A percentile compares a stretch with the other conserved stretches of the same genome.
phyloP scores from a whole-genome alignment of 1,284 basidiomycete genomes.

The Puccinia hordei region DNA sequence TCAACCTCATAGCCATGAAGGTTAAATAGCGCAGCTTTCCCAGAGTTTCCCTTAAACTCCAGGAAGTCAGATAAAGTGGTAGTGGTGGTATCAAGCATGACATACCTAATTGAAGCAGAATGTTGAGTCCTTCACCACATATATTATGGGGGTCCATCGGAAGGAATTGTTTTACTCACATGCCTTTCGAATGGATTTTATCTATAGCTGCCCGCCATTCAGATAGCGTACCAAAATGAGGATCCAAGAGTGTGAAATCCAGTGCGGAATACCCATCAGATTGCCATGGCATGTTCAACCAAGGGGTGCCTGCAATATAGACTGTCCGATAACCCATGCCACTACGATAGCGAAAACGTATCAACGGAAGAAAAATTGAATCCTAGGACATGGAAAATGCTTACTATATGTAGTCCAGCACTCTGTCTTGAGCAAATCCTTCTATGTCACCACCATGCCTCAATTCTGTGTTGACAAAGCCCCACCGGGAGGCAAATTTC shows the following conservation, averaged over 20 bases:
- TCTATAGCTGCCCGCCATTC: slow-evolving; percentile 77
- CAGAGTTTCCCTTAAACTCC: slow-evolving; percentile 78
- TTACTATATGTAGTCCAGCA: slow-evolving; percentile 77
- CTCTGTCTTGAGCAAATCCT: slow-evolving; percentile 68
- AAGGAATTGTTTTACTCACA: slow-evolving; percentile 61
- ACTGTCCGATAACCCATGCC: slow-evolving; percentile 81
- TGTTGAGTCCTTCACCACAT: background rate
- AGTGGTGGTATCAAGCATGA: slow-evolving; percentile 88
- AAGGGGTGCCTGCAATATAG: slow-evolving; percentile 86
- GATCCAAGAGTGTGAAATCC: slow-evolving; percentile 83
- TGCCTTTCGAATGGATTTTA: slow-evolving; percentile 73
- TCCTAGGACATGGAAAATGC: background rate
- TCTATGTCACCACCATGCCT: slow-evolving; percentile 81
- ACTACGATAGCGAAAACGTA: slow-evolving; percentile 2
- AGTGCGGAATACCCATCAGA: slow-evolving; percentile 93
- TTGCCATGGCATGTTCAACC: slow-evolving; percentile 89
- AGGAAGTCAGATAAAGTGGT: slow-evolving; percentile 85
- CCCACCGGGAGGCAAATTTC: background rate
- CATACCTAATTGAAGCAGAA: slow-evolving; percentile 61
- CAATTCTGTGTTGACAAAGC: slow-evolving; percentile 65
- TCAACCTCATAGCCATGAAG: slow-evolving; percentile 72
- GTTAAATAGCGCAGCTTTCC: slow-evolving; percentile 75
- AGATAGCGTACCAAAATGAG: slow-evolving; percentile 78
- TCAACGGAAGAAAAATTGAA: background rate
- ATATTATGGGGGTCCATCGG: background rate